phyloP scores from a whole-genome alignment of 306 rosid species.

The Hippophae tibetana region DNA sequence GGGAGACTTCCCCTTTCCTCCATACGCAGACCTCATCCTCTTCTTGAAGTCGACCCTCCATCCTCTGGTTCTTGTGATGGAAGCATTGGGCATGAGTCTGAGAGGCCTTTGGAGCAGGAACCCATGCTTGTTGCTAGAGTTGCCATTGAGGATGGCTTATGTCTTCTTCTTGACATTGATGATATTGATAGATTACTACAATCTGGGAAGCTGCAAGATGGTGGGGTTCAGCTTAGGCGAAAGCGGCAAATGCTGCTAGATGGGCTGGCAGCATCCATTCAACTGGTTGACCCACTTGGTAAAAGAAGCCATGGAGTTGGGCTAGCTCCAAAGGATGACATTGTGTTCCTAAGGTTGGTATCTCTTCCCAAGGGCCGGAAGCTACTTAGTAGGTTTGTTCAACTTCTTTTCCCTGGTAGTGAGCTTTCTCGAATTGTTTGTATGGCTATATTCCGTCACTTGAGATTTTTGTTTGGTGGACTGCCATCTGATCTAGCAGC shows the following conservation, averaged over 20 bases:
- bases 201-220: conserved; percentile 74
- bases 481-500: conserved; percentile 66
- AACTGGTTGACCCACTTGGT: conserved; percentile 78
- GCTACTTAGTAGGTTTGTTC: conserved; percentile 59
- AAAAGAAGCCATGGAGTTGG: conserved; percentile 53
- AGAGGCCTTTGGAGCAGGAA: conserved; percentile 92
- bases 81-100: conserved; percentile 47
- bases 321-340: conserved; percentile 75
- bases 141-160: conserved; percentile 81
- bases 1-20: conserved; percentile 94
- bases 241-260: conserved; percentile 60
- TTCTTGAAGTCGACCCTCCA: conserved; percentile 89
- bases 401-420: conserved; percentile 60
- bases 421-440: conserved; percentile 82
- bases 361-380: conserved; percentile 89
- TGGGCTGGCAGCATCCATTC: conserved; percentile 80
- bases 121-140: conserved; percentile 96
- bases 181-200: conserved; percentile 90
- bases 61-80: conserved; percentile 38
- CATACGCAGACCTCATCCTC: conserved; percentile 96
- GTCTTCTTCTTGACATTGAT: conserved; percentile 91
- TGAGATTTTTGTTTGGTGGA: conserved; percentile 71
- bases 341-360: conserved; percentile 71
- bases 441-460: conserved; percentile 91
- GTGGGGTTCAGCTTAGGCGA: conserved; percentile 61